These are phyloP conservation scores for Ophiocordyceps camponoti-leonardi DNA, from an alignment of 2,329 filamentous ascomycete genomes.

Conservation along the genomic window DNA sequence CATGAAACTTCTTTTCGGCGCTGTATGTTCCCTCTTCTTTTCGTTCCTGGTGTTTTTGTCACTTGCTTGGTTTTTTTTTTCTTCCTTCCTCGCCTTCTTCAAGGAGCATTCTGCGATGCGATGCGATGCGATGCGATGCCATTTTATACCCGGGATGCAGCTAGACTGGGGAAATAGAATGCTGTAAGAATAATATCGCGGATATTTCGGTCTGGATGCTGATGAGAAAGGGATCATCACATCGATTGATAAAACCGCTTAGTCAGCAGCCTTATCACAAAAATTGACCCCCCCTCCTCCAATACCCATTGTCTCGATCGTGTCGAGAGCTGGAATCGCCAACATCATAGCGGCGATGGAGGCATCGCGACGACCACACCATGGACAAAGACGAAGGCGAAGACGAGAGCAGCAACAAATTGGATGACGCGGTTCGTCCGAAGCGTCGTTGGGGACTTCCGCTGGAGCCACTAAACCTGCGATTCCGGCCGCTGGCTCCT, in stretches of 20 bases:
- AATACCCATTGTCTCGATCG: no score
- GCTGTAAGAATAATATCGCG: no score
- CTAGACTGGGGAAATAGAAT: not conserved
- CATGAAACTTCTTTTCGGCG: no score
- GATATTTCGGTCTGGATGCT: no score
- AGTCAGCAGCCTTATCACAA: not conserved
- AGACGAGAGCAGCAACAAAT: not conserved
- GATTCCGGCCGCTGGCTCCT: slow-evolving; percentile 24
- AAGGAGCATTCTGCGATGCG: not conserved
- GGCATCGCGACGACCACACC: not conserved
- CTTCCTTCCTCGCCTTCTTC: not conserved
- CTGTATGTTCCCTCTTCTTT: not conserved
- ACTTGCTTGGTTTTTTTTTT: no score
- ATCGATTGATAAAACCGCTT: not conserved
- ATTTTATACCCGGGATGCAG: not conserved
- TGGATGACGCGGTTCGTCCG: not conserved
- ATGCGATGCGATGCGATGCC: no score
- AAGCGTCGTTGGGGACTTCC: slow-evolving; percentile 20
- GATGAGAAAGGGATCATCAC: no score
- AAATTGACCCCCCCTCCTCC: no score
- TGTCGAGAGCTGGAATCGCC: not conserved
- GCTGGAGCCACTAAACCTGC: slow-evolving; percentile 26
- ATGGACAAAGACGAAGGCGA: not conserved
- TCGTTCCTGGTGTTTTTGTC: not conserved
- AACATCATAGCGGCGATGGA: not conserved